phyloP scores from a whole-genome alignment of 805 yeast genomes.

The Groenewaldozyma tartarivorans region DNA sequence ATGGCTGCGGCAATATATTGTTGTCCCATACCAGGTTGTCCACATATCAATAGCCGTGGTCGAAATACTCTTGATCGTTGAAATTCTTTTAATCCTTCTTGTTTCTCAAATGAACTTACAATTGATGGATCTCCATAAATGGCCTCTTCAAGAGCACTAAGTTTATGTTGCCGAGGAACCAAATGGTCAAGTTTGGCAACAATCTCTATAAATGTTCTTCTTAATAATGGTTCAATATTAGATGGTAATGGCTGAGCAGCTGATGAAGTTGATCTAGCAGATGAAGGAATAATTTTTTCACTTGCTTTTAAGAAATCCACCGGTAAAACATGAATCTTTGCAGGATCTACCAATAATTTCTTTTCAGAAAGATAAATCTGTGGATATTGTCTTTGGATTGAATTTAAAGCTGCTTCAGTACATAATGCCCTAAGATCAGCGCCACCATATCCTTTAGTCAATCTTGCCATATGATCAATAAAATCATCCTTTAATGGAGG shows the following conservation, averaged over 20 bases:
- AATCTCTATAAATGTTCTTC: slow-evolving; percentile 39
- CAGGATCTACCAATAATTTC: slow-evolving; percentile 65
- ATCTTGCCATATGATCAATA: slow-evolving; percentile 54
- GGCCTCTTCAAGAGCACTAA: slow-evolving; percentile 60
- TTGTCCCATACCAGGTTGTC: slow-evolving; percentile 77
- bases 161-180: slow-evolving; percentile 49
- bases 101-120: slow-evolving; percentile 53
- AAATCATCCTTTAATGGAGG: slow-evolving; percentile 58
- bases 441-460: slow-evolving; percentile 97
- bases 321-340: slow-evolving; percentile 60
- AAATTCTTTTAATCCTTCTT: slow-evolving; percentile 43
- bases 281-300: slow-evolving; percentile 83
- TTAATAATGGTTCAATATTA: slow-evolving; percentile 54
- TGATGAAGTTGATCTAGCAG: slow-evolving; percentile 73
- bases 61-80: slow-evolving; percentile 60
- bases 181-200: slow-evolving; percentile 40
- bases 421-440: slow-evolving; percentile 92
- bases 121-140: slow-evolving; percentile 43
- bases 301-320: slow-evolving; percentile 80
- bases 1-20: slow-evolving; percentile 76
- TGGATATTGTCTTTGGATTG: slow-evolving; percentile 87
- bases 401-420: slow-evolving; percentile 88
- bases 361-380: slow-evolving; percentile 75
- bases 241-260: slow-evolving; percentile 74
- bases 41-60: slow-evolving; percentile 71